Percentiles rank a stretch among this genome's conserved stretches.
Conservation (phyloP, 495 filamentous ascomycete species). For the Neurospora sp. region DNA sequence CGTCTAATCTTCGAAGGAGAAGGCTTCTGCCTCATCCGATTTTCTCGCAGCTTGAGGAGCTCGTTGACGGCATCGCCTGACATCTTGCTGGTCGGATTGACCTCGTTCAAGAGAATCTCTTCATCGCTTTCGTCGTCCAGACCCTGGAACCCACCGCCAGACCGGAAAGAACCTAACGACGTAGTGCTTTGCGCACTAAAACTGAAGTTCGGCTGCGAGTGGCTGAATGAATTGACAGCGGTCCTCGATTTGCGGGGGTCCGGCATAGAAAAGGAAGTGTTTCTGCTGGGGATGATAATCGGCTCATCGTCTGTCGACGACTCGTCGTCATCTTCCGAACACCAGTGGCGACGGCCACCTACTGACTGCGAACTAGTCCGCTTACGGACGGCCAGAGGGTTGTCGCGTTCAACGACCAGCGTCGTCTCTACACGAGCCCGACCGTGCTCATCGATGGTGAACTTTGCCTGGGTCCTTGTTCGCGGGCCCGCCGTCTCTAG, state of each 20-base stretch:
- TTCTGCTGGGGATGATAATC: conserved; percentile 54
- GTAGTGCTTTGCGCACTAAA: conserved; percentile 35
- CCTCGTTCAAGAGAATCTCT: conserved; percentile 45
- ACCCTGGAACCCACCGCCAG: conserved; percentile 18
- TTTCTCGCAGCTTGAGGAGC: conserved; percentile 62
- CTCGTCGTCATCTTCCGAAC: conserved; percentile 31
- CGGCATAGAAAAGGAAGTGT: conserved; percentile 51
- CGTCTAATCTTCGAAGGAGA: conserved; percentile 22
- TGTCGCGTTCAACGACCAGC: conserved; percentile 38
- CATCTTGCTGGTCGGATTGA: conserved; percentile 16
- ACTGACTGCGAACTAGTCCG: conserved; percentile 20
- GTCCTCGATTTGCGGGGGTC: conserved; percentile 35
- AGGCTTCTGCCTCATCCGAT: conserved; percentile 44
- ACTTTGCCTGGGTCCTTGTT: conserved; percentile 49
- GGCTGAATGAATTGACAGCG: conserved; percentile 42
- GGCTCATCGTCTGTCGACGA: conserved; percentile 59
- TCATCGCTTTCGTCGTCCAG: conserved; percentile 41
- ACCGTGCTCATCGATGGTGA: conserved; percentile 63
- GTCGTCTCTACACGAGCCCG: conserved; percentile 63
- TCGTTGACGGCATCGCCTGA: conserved; percentile 46
- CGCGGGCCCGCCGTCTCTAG: conserved; percentile 35
- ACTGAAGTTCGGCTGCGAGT: conserved; percentile 32
- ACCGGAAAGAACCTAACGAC: conserved; percentile 21
- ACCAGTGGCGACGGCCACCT: conserved; percentile 20
- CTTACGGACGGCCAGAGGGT: conserved; percentile 18